These are phyloP conservation scores for Hanseniaspora sp. DNA, from an alignment of 1,139 yeast genomes.

Conservation along the genomic window DNA sequence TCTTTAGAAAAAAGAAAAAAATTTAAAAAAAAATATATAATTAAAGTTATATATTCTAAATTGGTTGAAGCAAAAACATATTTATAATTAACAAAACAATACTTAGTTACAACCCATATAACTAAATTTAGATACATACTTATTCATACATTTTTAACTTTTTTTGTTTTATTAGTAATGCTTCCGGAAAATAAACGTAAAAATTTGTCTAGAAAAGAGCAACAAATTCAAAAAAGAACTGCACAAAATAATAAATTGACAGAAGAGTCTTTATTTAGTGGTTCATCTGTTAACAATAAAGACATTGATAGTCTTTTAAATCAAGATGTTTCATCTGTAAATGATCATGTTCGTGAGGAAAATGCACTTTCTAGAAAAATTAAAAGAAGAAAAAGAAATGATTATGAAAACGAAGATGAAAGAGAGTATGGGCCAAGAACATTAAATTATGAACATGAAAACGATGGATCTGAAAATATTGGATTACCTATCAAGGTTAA, in stretches of 20 bases:
- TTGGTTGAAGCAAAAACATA: too few species aligned
- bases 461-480: constrained; percentile 40
- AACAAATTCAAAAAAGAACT: constrained; percentile 24
- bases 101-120: too few species aligned
- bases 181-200: background rate
- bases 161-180: background rate
- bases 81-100: too few species aligned
- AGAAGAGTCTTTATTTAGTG: constrained; percentile 40
- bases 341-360: constrained; percentile 16
- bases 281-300: constrained; percentile 31
- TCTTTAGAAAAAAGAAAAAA: too few species aligned
- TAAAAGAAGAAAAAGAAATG: constrained; percentile 21
- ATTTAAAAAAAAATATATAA: too few species aligned
- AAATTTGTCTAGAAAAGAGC: constrained; percentile 17
- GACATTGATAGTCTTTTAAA: constrained; percentile 23
- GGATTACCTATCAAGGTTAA: constrained; percentile 71
- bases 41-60: too few species aligned
- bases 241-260: constrained; percentile 41
- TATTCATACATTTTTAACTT: background rate
- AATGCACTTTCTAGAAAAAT: constrained; percentile 19
- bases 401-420: constrained; percentile 47
- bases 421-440: constrained; percentile 63
- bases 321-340: constrained; percentile 18
- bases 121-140: too few species aligned
- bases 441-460: constrained; percentile 31